These are phyloP conservation scores for Aspergillus sp. DNA, from an alignment of 2,329 filamentous ascomycete genomes.

Conservation along the genomic window DNA sequence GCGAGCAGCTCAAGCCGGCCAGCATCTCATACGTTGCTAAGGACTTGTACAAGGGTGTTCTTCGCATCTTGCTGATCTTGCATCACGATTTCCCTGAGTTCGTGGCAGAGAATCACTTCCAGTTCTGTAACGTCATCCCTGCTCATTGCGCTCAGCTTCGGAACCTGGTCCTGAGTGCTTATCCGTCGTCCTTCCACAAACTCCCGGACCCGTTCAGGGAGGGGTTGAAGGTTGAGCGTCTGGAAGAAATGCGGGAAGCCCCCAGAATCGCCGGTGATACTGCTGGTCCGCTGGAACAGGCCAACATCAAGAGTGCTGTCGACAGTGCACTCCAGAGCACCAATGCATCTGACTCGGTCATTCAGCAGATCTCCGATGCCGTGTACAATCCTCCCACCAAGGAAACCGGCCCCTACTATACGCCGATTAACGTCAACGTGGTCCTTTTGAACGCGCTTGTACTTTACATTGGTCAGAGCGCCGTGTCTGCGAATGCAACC, in stretches of 20 bases:
- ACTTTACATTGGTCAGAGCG: conserved; percentile 76
- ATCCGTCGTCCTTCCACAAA: conserved; percentile 68
- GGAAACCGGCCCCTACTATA: conserved; percentile 66
- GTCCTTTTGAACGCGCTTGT: conserved; percentile 77
- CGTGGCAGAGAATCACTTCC: conserved; percentile 80
- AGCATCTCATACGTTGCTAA: conserved; percentile 70
- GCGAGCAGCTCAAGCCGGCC: conserved; percentile 74
- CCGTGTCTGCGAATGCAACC: conserved; percentile 61
- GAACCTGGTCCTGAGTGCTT: conserved; percentile 83
- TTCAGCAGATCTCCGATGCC: conserved; percentile 75
- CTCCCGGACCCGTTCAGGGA: conserved; percentile 72
- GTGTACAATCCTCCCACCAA: conserved; percentile 63
- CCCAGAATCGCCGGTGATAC: conserved; percentile 68
- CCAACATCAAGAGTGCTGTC: conserved; percentile 56
- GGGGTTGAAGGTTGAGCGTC: conserved; percentile 73
- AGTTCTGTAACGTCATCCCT: conserved; percentile 78
- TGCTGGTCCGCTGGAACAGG: conserved; percentile 48
- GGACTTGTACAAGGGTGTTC: conserved; percentile 79
- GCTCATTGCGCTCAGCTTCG: conserved; percentile 82
- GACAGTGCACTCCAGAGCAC: conserved; percentile 58
- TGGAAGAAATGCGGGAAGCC: conserved; percentile 71
- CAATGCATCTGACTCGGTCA: conserved; percentile 65
- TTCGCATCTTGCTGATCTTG: conserved; percentile 80
- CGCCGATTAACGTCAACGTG: conserved; percentile 68
- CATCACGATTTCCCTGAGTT: conserved; percentile 97